Evolutionary conservation across 805 yeast species (phyloP), one percentile per base, ranked within the genome.

Genomic region (Wickerhamomyces strasburgensis): DNA sequence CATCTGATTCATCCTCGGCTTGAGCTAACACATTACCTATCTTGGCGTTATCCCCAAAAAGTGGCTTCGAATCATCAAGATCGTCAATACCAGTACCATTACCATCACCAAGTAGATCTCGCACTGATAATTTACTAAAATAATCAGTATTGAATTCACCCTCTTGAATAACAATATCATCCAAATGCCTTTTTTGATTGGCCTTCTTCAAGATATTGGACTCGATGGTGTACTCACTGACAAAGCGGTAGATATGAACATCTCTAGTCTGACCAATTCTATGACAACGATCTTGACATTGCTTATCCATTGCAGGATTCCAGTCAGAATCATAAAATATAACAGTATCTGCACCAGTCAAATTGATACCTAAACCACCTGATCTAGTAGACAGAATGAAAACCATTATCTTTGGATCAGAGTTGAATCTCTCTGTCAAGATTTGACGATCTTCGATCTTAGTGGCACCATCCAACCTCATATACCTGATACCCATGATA

Each of bases 261-360:
- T 93, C 98, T 54, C 98, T 73, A 14, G 95, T 87, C 60, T 93
- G 99, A 6, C 99, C 99, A 58, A 93, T 93, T 68, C 99, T 82
- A 60, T 93, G 99, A 64, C 98, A 93, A 60, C 99, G 80, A 63
- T 93, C 99, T 62, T 93, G 98, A 64, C 98, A 93, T 62, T 93
- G 99, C 56, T 88, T 87, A 60, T 93, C 99, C 97, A 93, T 93
- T 1, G 98, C 95, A 3, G 99, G 99, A 57, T 93, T 93, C 98
- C 98, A 90, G 62, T 90, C 98, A 3, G 96, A 87, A 61, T 93
- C 99, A 59, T 94, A 93, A 63, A 93, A 94, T 6, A 93, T 87
- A 30, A 93, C 99, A 0, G 98, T 93, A 55, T 93, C 99, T 0
- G 99, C 99, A 56, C 98, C 99, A 0, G 98, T 93, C 47, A 93